These are phyloP conservation scores for Gaertneriomyces sp. DNA, from an alignment of 192 early-diverging fungal genomes.

Conservation along the genomic window DNA sequence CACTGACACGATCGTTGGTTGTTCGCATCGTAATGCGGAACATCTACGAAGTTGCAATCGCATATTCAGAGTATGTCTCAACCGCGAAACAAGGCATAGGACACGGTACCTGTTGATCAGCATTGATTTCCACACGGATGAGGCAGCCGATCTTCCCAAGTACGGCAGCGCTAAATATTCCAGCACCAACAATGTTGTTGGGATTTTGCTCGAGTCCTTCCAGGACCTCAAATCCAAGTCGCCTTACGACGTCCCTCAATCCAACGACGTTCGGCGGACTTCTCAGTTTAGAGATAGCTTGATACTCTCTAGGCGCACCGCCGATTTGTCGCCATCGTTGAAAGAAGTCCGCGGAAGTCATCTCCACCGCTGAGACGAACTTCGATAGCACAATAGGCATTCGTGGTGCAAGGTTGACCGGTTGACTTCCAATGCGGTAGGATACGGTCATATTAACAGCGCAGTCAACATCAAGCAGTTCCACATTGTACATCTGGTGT, in stretches of 20 bases:
- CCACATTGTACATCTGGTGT: constrained; percentile 67
- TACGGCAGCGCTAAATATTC: constrained; percentile 71
- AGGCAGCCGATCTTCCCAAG: constrained; percentile 88
- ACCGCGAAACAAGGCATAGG: not conserved
- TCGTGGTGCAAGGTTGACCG: constrained; percentile 54
- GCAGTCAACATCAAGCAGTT: constrained; percentile 60
- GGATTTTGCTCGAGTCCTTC: constrained; percentile 84
- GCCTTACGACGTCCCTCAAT: constrained; percentile 56
- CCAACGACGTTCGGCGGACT: constrained; percentile 48
- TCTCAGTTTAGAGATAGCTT: constrained; percentile 59
- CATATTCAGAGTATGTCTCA: constrained; percentile 4
- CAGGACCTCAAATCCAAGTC: constrained; percentile 71
- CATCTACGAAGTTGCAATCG: constrained; percentile 52
- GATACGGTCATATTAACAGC: constrained; percentile 67
- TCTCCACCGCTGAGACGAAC: constrained; percentile 80
- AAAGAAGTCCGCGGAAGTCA: constrained; percentile 79
- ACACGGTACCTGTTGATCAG: constrained; percentile 67
- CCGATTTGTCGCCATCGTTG: constrained; percentile 94
- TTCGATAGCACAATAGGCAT: constrained; percentile 80
- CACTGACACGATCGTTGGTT: constrained; percentile 76
- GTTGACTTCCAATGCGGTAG: constrained; percentile 57
- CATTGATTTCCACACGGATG: constrained; percentile 81
- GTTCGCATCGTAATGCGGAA: constrained; percentile 86
- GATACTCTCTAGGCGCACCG: constrained; percentile 76
- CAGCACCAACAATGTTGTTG: constrained; percentile 84